Evolutionary conservation across 2,329 filamentous ascomycete species (phyloP), one percentile per base, ranked within the genome.

Genomic region (Paraphaeosphaeria minitans): DNA sequence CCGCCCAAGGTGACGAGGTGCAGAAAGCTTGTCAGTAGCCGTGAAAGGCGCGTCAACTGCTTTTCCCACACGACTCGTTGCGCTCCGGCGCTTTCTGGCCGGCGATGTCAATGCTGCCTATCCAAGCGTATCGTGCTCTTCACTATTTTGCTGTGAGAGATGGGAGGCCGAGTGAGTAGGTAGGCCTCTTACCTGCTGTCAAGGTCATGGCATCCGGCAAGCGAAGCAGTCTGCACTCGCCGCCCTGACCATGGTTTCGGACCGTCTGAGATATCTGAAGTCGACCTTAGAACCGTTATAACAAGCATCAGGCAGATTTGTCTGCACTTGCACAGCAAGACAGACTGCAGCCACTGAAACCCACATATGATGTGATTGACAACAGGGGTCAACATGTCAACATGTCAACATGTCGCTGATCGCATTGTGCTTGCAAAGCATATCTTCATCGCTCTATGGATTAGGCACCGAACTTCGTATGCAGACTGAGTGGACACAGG

Each of bases 11-110:
- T 19, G 27, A n/a, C n/a, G 46, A 35, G 46, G 27, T 47, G 22
- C 29, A 49, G 46, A 49, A 49, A 49, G 46, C 46, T 49, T 49
- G 29, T 49, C 46, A 22, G n/a, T 21, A 43, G 19, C 9, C 19
- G 41, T 43, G 41, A 43, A 43, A 21, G 41, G n/a, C 41, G 13
- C 13, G 41, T 22, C 41, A 22, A 22, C 19, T 21, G n/a, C n/a
- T 43, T 7, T 39, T 39, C 19, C 14, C 37, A 14, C 37, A 16
- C 37, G 37, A 39, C 16, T 39, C 37, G 14, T 39, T 39, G 16
- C 16, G 16, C 16, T n/a, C 37, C 19, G n/a, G 16, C 16, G 16
- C 37, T 39, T 8, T n/a, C 37, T 39, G 37, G 42, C 42, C 24
- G 19, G 10, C 6, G n/a, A 21, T 7, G n/a, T 43, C 41, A 12